Evolutionary conservation across 345 rosid genomes (phyloP).

Genomic region (Eucalyptus shirleyi): DNA sequence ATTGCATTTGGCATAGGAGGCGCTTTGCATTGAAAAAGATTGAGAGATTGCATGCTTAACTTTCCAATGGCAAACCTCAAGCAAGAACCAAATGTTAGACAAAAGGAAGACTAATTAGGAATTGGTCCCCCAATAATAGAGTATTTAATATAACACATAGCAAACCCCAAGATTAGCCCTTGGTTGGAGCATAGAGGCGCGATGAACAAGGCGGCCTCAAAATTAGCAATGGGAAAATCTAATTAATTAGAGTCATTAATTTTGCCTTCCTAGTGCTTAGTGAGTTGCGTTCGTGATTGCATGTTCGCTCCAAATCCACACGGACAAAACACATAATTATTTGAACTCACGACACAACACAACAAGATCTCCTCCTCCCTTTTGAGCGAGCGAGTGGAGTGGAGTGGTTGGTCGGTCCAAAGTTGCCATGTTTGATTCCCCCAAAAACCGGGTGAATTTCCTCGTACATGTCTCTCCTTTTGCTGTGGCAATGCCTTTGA

Average conservation of each 20-base stretch:
- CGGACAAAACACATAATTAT: not conserved
- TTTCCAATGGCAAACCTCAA: not conserved
- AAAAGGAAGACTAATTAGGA: not conserved
- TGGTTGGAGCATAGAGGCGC: conserved; percentile 9
- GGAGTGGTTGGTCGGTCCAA: conserved; percentile 33
- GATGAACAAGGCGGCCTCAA: conserved; percentile 10
- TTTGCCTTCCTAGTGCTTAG: conserved; percentile 14
- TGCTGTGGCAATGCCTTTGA: not conserved
- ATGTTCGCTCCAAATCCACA: not conserved
- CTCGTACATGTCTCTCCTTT: conserved; percentile 13
- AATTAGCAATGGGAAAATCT: not conserved
- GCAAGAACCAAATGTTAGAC: not conserved
- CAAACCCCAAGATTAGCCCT: conserved; percentile 2
- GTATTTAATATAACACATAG: not conserved
- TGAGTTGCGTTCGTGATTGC: conserved; percentile 40
- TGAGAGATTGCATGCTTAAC: not conserved
- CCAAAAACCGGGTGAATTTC: conserved; percentile 21
- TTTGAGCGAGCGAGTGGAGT: conserved; percentile 11
- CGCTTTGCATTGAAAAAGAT: not conserved
- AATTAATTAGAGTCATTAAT: not conserved
- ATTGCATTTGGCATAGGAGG: not conserved
- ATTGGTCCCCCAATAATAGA: not conserved
- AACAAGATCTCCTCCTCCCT: not conserved
- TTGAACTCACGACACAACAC: not conserved
- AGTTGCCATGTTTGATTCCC: conserved; percentile 59